Evolutionary conservation across 2,329 filamentous ascomycete species (phyloP).

Genomic region (Penicillium sp.): DNA sequence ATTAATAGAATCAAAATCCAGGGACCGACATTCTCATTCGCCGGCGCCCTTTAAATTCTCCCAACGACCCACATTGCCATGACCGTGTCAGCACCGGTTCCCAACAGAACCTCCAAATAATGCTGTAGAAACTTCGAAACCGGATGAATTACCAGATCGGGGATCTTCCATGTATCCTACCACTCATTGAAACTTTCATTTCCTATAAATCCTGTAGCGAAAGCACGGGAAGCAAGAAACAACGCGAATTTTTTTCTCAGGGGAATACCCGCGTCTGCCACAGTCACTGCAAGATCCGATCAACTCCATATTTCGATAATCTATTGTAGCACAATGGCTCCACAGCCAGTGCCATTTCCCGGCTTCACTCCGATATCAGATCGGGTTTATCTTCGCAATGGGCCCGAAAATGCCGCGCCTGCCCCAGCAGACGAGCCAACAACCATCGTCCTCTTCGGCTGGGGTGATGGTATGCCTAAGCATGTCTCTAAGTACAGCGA

Average conservation of each 20-base stretch:
- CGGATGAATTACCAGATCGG: background rate
- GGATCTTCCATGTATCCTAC: background rate
- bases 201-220: background rate
- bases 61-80: background rate
- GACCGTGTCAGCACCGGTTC: background rate
- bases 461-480: conserved; percentile 58
- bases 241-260: background rate
- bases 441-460: conserved; percentile 53
- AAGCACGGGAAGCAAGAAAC: background rate
- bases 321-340: conserved; percentile 14
- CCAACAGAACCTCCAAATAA: conserved; percentile 1
- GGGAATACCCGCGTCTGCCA: background rate
- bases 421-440: conserved; percentile 32
- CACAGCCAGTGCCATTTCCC: conserved; percentile 31
- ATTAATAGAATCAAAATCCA: background rate
- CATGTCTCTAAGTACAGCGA: conserved; percentile 58
- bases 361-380: conserved; percentile 52
- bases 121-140: background rate
- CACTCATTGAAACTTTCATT: background rate
- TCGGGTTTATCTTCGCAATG: conserved; percentile 48
- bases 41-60: background rate
- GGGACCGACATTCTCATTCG: background rate
- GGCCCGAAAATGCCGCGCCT: conserved; percentile 15
- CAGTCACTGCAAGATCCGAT: background rate
- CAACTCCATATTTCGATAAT: background rate